Evolutionary conservation across 768 basidiomycete species (phyloP), one percentile per base, ranked within the genome.

Genomic region (Macrocybe gigantea): DNA sequence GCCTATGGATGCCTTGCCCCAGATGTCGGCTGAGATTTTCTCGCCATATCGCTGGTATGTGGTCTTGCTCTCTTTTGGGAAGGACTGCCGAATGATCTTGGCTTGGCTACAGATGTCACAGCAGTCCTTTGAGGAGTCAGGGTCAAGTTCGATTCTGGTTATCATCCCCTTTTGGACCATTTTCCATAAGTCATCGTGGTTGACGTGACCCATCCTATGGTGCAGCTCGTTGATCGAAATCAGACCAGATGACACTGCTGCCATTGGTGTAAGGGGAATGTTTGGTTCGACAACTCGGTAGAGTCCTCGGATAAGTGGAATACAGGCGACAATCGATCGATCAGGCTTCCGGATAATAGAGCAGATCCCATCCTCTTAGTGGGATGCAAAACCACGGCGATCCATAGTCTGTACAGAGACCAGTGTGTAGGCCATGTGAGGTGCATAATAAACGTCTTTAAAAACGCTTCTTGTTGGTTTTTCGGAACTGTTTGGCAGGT

Each of bases 91-190:
- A 0, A 56, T 72, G 0, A 62, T 59, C 52, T 77, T 79, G 1
- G 64, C 74, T 45, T 70, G 70, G 1, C 22, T 54, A 41, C 77
- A 79, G 0, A 70, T 67, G 10, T 73, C 60, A 50, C 77, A 79
- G 5, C 60, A 47, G 1, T 38, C 53, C 4, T 54, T n/a, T 4
- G 50, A 44, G 3, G 45, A 22, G 22, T 22, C 22, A 4, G 22
- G 13, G 4, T 62, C 53, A 7, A 70, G 51, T 5, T 47, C 39
- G 1, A 73, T 39, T 0, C 70, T 67, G 10, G 56, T 62, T 9
- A 71, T 54, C 33, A 60, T 50, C 7, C 62, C 64, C 6, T 66
- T 58, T 6, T 35, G 7, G 2, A 69, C 47, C 50, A 69, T 56
- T 7, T 22, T 22, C 49, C 13, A 0, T 50, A 45, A 6, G 62